These are phyloP conservation scores for Onygenales sp. DNA, from an alignment of 2,329 filamentous ascomycete species.

Conservation along the genomic window DNA sequence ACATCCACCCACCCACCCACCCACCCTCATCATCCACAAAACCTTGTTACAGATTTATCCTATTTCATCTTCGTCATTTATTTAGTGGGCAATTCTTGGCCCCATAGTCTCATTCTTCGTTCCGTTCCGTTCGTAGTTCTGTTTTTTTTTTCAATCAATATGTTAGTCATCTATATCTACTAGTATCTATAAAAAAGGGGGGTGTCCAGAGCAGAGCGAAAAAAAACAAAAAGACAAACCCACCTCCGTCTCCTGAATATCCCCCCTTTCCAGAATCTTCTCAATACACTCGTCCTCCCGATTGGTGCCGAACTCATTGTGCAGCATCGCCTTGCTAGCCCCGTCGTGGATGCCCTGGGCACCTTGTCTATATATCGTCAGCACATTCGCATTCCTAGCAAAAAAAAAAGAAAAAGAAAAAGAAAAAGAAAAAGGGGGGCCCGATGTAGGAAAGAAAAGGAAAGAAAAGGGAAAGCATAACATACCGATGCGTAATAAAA, in stretches of 20 bases:
- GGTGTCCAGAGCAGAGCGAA: background rate
- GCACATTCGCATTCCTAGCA: background rate
- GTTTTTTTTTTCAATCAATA: slow-evolving; percentile 6
- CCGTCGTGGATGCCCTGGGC: slow-evolving; percentile 68
- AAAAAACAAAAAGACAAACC: slow-evolving; percentile 15
- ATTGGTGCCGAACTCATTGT: slow-evolving; percentile 78
- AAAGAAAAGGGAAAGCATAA: background rate
- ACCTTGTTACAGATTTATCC: no score
- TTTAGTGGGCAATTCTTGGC: slow-evolving; percentile 8
- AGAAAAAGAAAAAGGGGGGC: background rate
- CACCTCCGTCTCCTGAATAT: slow-evolving; percentile 53
- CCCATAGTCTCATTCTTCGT: slow-evolving; percentile 19
- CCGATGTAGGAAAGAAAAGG: background rate
- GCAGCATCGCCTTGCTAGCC: slow-evolving; percentile 64
- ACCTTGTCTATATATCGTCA: slow-evolving; percentile 56
- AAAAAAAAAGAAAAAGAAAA: background rate
- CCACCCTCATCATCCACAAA: no score
- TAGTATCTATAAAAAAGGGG: background rate
- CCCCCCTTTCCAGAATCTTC: slow-evolving; percentile 70
- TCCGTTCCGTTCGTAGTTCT: slow-evolving; percentile 26
- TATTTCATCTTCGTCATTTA: no score
- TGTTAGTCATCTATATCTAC: background rate
- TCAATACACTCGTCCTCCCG: slow-evolving; percentile 72
- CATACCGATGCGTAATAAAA: slow-evolving; percentile 77
- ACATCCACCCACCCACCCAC: no score